Conservation (phyloP, 2,329 filamentous ascomycete species). For the Fusarium sp. region DNA sequence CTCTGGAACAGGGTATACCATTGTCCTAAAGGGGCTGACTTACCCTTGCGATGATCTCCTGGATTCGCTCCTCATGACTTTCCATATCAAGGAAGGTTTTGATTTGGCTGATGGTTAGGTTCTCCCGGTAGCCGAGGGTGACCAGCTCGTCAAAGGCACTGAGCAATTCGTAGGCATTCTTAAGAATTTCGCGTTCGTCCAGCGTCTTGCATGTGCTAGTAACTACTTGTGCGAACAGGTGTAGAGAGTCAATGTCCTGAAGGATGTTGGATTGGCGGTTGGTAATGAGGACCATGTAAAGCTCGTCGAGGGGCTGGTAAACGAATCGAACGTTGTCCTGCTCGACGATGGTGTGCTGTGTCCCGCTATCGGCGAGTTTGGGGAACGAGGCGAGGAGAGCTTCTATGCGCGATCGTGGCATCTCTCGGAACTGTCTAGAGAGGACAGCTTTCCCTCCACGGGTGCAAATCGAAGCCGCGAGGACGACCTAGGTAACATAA, state of each 20-base stretch:
- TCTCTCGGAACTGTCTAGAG: slow-evolving; percentile 97
- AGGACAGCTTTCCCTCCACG: slow-evolving; percentile 98
- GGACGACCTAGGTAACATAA: slow-evolving; percentile 79
- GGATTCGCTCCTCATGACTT: slow-evolving; percentile 97
- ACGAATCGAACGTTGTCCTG: slow-evolving; percentile 99
- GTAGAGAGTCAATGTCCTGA: slow-evolving; percentile 98
- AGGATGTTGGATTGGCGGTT: slow-evolving; percentile 99
- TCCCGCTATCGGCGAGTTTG: slow-evolving; percentile 95
- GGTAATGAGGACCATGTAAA: slow-evolving; percentile 99
- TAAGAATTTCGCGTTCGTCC: slow-evolving; percentile 94
- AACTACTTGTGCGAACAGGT: slow-evolving; percentile 97
- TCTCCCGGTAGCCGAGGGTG: slow-evolving; percentile 94
- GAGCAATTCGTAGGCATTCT: slow-evolving; percentile 95
- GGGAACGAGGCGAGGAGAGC: slow-evolving; percentile 96
- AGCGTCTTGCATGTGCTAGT: slow-evolving; percentile 95
- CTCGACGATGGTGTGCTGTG: slow-evolving; percentile 97
- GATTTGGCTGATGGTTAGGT: slow-evolving; percentile 95
- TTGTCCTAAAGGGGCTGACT: slow-evolving; percentile 43
- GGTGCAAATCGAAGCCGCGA: slow-evolving; percentile 98
- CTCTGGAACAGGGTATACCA: not conserved
- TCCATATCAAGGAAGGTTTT: slow-evolving; percentile 99
- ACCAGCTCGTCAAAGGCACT: slow-evolving; percentile 98
- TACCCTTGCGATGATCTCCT: slow-evolving; percentile 95
- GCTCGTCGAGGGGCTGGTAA: slow-evolving; percentile 97
- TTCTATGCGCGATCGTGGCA: slow-evolving; percentile 96